These are phyloP conservation scores for Wallemia ichthyophaga DNA, from an alignment of 1,284 basidiomycete species.

Conservation along the genomic window DNA sequence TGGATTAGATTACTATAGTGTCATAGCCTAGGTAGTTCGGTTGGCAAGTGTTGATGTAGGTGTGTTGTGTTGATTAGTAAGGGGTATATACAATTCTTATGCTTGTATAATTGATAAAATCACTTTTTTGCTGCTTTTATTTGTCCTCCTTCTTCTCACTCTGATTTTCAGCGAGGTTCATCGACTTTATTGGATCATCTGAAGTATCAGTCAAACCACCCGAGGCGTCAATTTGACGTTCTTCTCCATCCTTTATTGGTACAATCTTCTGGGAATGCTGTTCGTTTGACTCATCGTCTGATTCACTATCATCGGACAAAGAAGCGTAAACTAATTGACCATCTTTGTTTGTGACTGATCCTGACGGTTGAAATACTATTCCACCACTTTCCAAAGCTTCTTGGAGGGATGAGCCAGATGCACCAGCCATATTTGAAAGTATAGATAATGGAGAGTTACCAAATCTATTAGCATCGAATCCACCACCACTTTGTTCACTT, in stretches of 20 bases:
- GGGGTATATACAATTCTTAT: too few species aligned
- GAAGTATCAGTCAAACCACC: not conserved
- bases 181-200: not conserved
- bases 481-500: not conserved
- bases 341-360: not conserved
- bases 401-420: not conserved
- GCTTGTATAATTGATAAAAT: not conserved
- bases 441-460: not conserved
- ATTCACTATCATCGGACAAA: not conserved
- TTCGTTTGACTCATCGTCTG: not conserved
- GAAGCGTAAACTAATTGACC: not conserved
- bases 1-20: too few species aligned
- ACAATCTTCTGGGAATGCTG: not conserved
- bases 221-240: not conserved
- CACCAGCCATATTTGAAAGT: not conserved
- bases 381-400: slow-evolving; percentile 1
- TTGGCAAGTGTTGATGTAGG: too few species aligned
- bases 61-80: too few species aligned
- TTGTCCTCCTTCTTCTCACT: not conserved
- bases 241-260: not conserved
- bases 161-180: not conserved
- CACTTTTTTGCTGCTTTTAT: not conserved
- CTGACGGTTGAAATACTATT: slow-evolving; percentile 2
- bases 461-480: not conserved
- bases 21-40: too few species aligned